Percentiles rank a stretch among this genome's conserved stretches.
Conservation (phyloP, 2,329 filamentous ascomycete genomes). For the Exophiala oligosperma region DNA sequence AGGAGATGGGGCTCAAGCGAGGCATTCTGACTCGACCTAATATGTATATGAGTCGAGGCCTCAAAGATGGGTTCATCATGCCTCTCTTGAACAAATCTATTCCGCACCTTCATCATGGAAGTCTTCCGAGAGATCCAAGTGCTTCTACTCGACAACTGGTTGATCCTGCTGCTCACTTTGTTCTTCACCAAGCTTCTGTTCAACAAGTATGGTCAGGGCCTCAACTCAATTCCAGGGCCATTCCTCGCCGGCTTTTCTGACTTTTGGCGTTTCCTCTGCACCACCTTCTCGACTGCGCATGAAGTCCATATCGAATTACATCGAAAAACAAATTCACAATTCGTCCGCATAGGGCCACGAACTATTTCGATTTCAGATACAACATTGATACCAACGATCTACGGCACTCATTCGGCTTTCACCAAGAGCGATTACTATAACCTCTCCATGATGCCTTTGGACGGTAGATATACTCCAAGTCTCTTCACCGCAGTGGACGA, state of each 20-base stretch:
- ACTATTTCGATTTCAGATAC: conserved; percentile 72
- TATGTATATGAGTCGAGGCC: neutral
- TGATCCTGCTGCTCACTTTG: conserved; percentile 5
- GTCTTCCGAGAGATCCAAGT: conserved; percentile 1
- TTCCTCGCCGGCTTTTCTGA: conserved; percentile 67
- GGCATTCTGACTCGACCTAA: neutral
- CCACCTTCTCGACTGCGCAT: conserved; percentile 63
- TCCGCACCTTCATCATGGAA: neutral
- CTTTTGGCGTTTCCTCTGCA: conserved; percentile 73
- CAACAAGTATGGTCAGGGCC: conserved; percentile 24
- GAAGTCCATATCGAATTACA: conserved; percentile 68
- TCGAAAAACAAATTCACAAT: conserved; percentile 64
- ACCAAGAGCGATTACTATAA: conserved; percentile 59
- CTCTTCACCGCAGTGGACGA: conserved; percentile 73
- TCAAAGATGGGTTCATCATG: neutral
- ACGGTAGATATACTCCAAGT: conserved; percentile 29
- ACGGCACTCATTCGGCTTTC: conserved; percentile 78
- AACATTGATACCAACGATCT: conserved; percentile 71
- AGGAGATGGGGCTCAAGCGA: too few relatives aligned
- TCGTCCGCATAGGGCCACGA: conserved; percentile 75
- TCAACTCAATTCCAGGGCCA: conserved; percentile 64
- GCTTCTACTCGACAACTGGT: conserved; percentile 11
- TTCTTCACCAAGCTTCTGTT: conserved; percentile 18
- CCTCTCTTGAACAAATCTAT: neutral
- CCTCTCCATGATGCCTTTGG: conserved; percentile 23